Base-by-base conservation (phyloP, 352 stramenopile genomes). In the Phytophthora europaea region DNA sequence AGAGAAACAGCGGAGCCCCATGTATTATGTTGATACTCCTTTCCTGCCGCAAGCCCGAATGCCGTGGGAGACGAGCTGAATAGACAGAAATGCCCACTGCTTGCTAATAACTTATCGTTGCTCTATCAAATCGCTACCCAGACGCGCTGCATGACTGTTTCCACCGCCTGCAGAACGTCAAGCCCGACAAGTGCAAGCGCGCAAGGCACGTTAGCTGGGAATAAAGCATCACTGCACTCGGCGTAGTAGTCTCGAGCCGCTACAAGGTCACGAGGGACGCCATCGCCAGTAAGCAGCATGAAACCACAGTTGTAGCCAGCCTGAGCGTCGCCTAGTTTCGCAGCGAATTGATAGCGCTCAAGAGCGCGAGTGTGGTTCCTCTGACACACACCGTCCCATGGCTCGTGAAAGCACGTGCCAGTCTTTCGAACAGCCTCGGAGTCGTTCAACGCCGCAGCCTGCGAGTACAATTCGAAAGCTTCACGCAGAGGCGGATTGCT, bases 371-470 rank as follows among this genome's bases (percentile, higher is more conserved):
- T 81, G 51, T 74, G 72, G 65, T 95, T 92, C 34, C 67, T 72
- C 3, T 71, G 31, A 23, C 88, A 95, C 13, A 89, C 84, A 33
- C 79, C 81, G 1, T 33, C 34, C 87, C 88, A 95, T 1, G 80
- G 79, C 43, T 93, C 83, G 55, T 93, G 78, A 33, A 84, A 87
- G 61, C 88, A 95, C 7, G 65, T 56, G 0, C 85, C 88, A 0
- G 81, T 88, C 69, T 91, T 93, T 36, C 87, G 84, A 28, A 95
- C 76, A 53, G 82, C 84, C 65, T 95, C 87, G 5, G 82, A 89
- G 75, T 95, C 88, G 56, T 92, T 93, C 38, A 92, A 65, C 4
- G 70, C 71, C 36, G 85, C 78, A 0, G 84, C 87, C 4, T 79
- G 78, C 16, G 82, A 72, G 73, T 92, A 94, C 60, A 91, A 63